phyloP scores from a whole-genome alignment of 1,284 basidiomycete genomes.

The Athelia psychrophila region DNA sequence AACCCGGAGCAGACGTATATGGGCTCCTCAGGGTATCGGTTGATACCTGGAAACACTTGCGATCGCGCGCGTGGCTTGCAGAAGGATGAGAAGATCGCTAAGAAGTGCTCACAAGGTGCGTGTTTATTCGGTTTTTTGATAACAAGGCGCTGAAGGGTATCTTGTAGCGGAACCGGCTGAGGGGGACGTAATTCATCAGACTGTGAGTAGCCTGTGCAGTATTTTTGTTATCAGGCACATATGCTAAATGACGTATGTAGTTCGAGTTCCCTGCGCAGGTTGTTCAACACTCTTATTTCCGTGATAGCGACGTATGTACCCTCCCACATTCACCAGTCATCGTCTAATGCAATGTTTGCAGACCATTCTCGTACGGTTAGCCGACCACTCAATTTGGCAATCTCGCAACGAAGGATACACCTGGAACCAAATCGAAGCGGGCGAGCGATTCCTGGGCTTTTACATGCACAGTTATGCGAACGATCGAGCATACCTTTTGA shows the following conservation, averaged over 20 bases:
- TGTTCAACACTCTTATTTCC: slow-evolving; percentile 84
- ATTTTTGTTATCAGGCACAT: background rate
- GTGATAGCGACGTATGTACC: slow-evolving; percentile 56
- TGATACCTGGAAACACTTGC: slow-evolving; percentile 94
- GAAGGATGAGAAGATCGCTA: slow-evolving; percentile 72
- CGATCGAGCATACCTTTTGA: slow-evolving; percentile 91
- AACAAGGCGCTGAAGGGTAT: background rate
- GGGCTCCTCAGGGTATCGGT: slow-evolving; percentile 90
- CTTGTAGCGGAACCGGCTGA: slow-evolving; percentile 66
- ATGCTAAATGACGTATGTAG: slow-evolving; percentile 27
- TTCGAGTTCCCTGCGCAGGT: slow-evolving; percentile 74
- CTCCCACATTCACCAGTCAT: background rate
- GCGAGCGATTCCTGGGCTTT: slow-evolving; percentile 75
- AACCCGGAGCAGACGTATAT: slow-evolving; percentile 64
- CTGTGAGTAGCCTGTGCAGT: slow-evolving; percentile 37
- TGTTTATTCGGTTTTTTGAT: background rate
- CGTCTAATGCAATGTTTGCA: slow-evolving; percentile 25
- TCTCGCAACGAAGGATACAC: slow-evolving; percentile 93
- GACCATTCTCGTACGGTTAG: slow-evolving; percentile 83
- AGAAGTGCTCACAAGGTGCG: slow-evolving; percentile 73
- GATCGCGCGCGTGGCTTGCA: slow-evolving; percentile 47
- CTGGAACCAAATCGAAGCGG: slow-evolving; percentile 70
- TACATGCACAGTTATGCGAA: slow-evolving; percentile 80
- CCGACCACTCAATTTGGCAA: slow-evolving; percentile 84
- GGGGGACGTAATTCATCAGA: slow-evolving; percentile 70